Evolutionary conservation across 208 protist species (phyloP), one percentile per base, ranked within the genome.

Genomic region (Leishmania arabica): DNA sequence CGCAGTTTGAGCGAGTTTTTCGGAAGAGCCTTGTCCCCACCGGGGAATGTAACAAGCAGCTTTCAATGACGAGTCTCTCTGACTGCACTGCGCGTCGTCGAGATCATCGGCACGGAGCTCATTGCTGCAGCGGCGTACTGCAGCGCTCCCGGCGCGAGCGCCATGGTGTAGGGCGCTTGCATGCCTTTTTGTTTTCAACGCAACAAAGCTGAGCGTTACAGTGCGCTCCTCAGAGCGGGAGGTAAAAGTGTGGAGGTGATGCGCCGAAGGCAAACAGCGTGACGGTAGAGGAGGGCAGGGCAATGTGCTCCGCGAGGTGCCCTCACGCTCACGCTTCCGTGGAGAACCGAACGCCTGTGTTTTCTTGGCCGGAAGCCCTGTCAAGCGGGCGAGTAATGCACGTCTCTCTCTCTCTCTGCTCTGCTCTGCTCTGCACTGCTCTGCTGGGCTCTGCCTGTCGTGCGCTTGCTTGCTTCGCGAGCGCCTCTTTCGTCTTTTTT

Each of bases 41-140:
- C 1, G 51, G 49, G 8, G 76, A 77, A 62, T 7, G 54, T n/a
- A 70, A 40, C 40, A 19, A 58, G 34, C 62, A 47, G 64, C 54
- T 86, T 0, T 34, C 60, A 27, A 45, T 79, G 34, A n/a, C 37
- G 11, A 60, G 79, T 24, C 31, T 75, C 47, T 24, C 49, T 27
- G 21, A 40, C 60, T 56, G 86, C 31, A 49, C 73, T 93, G 71
- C 66, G 84, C 17, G 84, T 93, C 15, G 87, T 95, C 49, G 86
- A 95, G 78, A 85, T 94, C 15, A 95, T 94, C 66, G 86, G 86
- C 31, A 87, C 78, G 42, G 89, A 95, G 78, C 37, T 90, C 24
- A 93, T 94, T 62, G 89, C 87, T 17, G 90, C 89, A 17, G 90
- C 89, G 27, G 66, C 80, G 79, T 45, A 54, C 34, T 45, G 62